phyloP scores from a whole-genome alignment of 2,329 filamentous ascomycete species.

The Ceratocystis smalleyi region DNA sequence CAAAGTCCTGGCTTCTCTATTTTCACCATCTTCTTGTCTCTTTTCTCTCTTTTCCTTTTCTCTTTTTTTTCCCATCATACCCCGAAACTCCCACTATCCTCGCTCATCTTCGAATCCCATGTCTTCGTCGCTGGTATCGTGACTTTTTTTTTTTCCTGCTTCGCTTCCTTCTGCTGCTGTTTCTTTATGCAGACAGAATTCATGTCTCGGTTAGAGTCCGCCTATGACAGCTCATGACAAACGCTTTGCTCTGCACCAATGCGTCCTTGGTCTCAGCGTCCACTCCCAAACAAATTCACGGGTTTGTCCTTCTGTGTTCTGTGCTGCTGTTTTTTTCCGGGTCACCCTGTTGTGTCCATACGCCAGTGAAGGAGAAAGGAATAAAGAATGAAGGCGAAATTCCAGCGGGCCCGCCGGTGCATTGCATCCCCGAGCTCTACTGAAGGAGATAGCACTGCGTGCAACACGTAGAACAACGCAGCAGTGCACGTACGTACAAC shows the following conservation, averaged over 20 bases:
- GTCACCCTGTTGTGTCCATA: not conserved
- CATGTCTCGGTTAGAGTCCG: not conserved
- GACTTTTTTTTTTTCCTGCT: not conserved
- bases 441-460: not conserved
- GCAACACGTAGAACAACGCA: not conserved
- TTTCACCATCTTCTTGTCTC: not conserved
- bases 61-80: not conserved
- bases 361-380: not conserved
- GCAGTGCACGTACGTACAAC: not conserved
- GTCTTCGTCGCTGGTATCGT: not conserved
- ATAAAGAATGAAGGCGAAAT: not conserved
- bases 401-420: not conserved
- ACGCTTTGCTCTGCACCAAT: not conserved
- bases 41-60: not conserved
- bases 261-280: not conserved
- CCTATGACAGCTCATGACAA: not conserved
- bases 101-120: not conserved
- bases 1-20: not conserved
- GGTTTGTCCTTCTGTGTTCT: not conserved
- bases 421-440: not conserved
- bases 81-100: not conserved
- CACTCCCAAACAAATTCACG: not conserved
- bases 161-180: not conserved
- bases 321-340: not conserved
- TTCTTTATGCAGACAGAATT: not conserved